These are phyloP conservation scores for Boletus semigastroideus DNA, from an alignment of 1,284 basidiomycete species.

Conservation along the genomic window DNA sequence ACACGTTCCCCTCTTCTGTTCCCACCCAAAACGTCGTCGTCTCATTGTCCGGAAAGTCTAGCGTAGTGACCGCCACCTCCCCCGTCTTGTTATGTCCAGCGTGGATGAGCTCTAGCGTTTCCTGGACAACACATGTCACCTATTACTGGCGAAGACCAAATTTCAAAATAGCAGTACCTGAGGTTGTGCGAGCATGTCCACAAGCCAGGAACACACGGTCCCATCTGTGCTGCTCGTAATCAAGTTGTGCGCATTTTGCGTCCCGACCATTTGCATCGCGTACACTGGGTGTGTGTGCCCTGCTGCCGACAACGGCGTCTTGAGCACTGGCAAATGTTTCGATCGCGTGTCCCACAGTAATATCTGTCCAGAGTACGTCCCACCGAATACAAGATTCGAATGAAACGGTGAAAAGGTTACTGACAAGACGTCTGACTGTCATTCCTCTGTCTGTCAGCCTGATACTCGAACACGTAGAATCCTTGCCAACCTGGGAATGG, in stretches of 20 bases:
- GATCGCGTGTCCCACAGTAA: conserved; percentile 98
- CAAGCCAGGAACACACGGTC: conserved; percentile 94
- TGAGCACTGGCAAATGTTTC: conserved; percentile 92
- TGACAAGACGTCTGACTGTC: conserved; percentile 92
- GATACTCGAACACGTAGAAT: conserved; percentile 3
- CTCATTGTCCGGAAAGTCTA: conserved; percentile 94
- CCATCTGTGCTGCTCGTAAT: conserved; percentile 97
- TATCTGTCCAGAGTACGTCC: conserved; percentile 98
- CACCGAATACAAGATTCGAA: conserved; percentile 95
- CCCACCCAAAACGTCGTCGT: conserved; percentile 96
- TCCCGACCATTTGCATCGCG: conserved; percentile 95
- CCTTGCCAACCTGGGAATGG: conserved; percentile 80
- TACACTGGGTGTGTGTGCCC: conserved; percentile 99
- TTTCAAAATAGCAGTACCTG: conserved; percentile 54
- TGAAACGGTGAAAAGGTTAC: conserved; percentile 98
- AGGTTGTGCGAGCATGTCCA: conserved; percentile 97
- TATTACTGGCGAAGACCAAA: not conserved
- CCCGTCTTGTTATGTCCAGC: conserved; percentile 91
- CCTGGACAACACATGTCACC: conserved; percentile 46
- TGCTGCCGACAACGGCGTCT: conserved; percentile 91
- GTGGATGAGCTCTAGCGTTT: conserved; percentile 86
- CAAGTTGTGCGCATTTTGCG: conserved; percentile 96
- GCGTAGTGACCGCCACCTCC: conserved; percentile 90
- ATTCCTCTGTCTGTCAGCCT: conserved; percentile 12
- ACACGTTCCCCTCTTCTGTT: conserved; percentile 96